Percentiles rank a stretch among this genome's conserved stretches.
Conservation (phyloP, 176 grass and related monocot species). For the Ananas comosus region DNA sequence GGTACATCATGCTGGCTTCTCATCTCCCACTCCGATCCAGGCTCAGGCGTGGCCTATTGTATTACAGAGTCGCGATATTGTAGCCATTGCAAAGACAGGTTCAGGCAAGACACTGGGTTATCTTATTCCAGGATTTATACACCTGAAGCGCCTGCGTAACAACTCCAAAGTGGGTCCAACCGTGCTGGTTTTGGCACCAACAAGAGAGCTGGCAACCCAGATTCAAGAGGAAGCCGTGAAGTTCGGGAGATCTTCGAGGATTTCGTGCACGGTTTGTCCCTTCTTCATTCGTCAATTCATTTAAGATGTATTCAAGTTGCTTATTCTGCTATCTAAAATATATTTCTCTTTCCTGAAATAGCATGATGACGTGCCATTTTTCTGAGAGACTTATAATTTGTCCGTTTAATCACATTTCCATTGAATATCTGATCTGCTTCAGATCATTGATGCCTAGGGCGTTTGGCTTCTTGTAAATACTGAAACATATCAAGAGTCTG, state of each 20-base stretch:
- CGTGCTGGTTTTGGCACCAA: conserved; percentile 83
- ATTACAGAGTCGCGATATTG: conserved; percentile 81
- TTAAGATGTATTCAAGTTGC: background rate
- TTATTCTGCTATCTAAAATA: background rate
- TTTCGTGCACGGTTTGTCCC: conserved; percentile 76
- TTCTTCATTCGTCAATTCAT: background rate
- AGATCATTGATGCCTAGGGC: background rate
- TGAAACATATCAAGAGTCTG: background rate
- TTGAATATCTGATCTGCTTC: background rate
- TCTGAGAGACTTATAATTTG: background rate
- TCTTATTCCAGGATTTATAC: conserved; percentile 91
- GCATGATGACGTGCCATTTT: background rate
- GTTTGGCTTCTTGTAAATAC: background rate
- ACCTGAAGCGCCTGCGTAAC: conserved; percentile 71
- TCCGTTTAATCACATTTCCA: background rate
- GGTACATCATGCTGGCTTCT: conserved; percentile 74
- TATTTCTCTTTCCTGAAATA: background rate
- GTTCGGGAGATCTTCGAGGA: conserved; percentile 78
- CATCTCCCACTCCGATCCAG: conserved; percentile 89
- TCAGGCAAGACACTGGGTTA: conserved; percentile 97
- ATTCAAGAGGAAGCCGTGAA: conserved; percentile 89
- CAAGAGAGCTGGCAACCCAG: conserved; percentile 93
- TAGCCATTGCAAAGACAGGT: conserved; percentile 95
- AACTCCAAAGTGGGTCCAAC: conserved; percentile 69
- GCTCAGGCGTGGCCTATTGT: conserved; percentile 97